phyloP scores from a whole-genome alignment of 2,329 filamentous ascomycete species.

The Grosmannia penicillata region DNA sequence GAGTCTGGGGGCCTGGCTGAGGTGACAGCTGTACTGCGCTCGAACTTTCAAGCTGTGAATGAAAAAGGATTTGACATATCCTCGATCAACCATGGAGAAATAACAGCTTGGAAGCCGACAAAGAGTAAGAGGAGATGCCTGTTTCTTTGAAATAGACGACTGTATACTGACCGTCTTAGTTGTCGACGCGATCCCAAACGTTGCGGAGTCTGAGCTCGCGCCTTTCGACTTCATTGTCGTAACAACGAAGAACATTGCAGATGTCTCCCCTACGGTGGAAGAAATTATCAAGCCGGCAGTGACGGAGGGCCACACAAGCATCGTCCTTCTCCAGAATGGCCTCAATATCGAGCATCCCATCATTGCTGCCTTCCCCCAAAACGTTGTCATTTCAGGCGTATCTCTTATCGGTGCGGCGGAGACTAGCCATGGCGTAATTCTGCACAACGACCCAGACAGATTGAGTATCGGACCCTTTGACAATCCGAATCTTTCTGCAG shows the following conservation, averaged over 20 bases:
- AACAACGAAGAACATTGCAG: conserved; percentile 7
- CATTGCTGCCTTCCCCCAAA: conserved; percentile 5
- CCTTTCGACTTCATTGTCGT: conserved; percentile 8
- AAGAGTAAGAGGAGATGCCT: background rate
- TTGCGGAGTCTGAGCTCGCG: background rate
- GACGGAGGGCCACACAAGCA: conserved; percentile 5
- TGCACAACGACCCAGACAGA: conserved; percentile 3
- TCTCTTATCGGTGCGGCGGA: conserved; percentile 1
- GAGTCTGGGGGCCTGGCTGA: conserved; percentile 5
- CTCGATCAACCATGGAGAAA: conserved; percentile 6
- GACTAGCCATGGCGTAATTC: background rate
- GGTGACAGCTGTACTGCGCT: conserved; percentile 9
- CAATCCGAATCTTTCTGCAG: background rate
- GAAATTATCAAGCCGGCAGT: conserved; percentile 8
- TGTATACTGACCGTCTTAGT: background rate
- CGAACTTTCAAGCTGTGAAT: conserved; percentile 7
- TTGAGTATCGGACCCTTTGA: conserved; percentile 1
- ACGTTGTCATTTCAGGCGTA: conserved; percentile 6
- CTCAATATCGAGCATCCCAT: conserved; percentile 8
- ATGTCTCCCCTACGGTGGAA: conserved; percentile 5
- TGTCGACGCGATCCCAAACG: conserved; percentile 3
- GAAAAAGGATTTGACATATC: conserved; percentile 6
- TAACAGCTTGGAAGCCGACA: conserved; percentile 3
- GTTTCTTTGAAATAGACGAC: too few species aligned
- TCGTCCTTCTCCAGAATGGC: conserved; percentile 9